phyloP scores from a whole-genome alignment of 2,329 filamentous ascomycete genomes.

The Microdochium trichocladiopsis region DNA sequence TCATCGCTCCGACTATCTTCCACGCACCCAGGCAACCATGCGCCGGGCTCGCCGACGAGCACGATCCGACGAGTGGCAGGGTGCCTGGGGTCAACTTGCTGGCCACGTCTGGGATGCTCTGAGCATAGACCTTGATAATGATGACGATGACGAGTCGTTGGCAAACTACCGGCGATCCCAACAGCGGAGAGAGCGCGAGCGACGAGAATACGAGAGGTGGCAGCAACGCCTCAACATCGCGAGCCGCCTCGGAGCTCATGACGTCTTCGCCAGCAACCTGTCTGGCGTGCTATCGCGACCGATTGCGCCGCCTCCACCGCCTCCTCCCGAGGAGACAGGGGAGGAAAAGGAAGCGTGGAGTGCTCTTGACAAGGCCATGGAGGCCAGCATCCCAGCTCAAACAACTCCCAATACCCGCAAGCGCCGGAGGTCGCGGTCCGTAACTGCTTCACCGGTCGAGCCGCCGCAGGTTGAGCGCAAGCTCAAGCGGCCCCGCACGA shows the following conservation, averaged over 20 bases:
- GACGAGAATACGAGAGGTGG: constrained; percentile 64
- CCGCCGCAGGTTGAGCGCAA: constrained; percentile 71
- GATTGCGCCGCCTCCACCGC: constrained; percentile 46
- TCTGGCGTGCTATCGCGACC: constrained; percentile 52
- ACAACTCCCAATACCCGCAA: constrained; percentile 40
- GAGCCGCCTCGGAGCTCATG: constrained; percentile 66
- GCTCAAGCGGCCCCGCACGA: constrained; percentile 79
- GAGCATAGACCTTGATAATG: constrained; percentile 75
- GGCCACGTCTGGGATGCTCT: constrained; percentile 58
- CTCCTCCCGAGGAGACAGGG: constrained; percentile 57
- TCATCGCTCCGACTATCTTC: constrained; percentile 29
- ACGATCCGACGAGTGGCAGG: constrained; percentile 82
- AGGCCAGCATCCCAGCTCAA: constrained; percentile 48
- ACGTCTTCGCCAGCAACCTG: constrained; percentile 61
- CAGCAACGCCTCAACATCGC: constrained; percentile 79
- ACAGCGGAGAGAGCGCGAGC: constrained; percentile 42
- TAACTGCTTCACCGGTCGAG: constrained; percentile 64
- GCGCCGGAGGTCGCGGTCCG: constrained; percentile 68
- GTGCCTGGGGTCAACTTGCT: constrained; percentile 66
- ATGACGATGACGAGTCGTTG: constrained; percentile 64
- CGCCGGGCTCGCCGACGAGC: constrained; percentile 49
- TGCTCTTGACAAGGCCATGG: constrained; percentile 77
- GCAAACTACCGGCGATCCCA: constrained; percentile 47
- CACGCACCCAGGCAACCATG: constrained; percentile 51
- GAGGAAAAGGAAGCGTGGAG: constrained; percentile 87